Conservation (phyloP, 495 filamentous ascomycete genomes). For the Daldinia concentrica region DNA sequence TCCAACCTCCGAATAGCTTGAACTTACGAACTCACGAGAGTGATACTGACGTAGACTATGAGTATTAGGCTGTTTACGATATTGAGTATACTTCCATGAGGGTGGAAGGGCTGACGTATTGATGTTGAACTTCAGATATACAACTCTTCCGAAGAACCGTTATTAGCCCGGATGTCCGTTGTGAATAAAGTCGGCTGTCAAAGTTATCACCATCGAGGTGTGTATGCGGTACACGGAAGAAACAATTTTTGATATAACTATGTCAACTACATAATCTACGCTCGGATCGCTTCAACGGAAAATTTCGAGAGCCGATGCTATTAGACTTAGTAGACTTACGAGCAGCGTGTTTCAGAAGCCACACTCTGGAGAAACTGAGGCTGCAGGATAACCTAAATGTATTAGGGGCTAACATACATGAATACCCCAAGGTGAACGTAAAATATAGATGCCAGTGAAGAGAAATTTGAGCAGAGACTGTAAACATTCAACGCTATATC, state of each 20-base stretch:
- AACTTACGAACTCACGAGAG: constrained; percentile 22
- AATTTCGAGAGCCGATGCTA: constrained; percentile 1
- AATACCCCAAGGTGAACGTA: neutral
- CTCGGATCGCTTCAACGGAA: constrained; percentile 9
- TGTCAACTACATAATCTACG: neutral
- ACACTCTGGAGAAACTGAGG: constrained; percentile 6
- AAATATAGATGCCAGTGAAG: neutral
- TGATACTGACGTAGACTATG: constrained; percentile 10
- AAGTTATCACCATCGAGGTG: neutral
- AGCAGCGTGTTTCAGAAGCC: constrained; percentile 27
- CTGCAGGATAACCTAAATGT: constrained; percentile 15
- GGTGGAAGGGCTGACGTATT: constrained; percentile 19
- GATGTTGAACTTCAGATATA: constrained; percentile 14
- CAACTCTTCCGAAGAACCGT: constrained; percentile 18
- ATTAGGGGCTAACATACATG: neutral
- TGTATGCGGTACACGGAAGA: constrained; percentile 8
- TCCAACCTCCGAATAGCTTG: constrained; percentile 27
- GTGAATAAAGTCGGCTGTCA: constrained; percentile 12
- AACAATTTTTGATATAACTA: neutral
- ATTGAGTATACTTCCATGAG: neutral
- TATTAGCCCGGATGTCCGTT: constrained; percentile 33
- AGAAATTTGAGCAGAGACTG: neutral
- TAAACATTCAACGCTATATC: neutral
- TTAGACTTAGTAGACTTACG: constrained; percentile 8
- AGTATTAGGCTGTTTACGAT: neutral